Percentiles rank a stretch among this genome's conserved stretches.
Evolutionary conservation across 441 rosid species (phyloP).

Genomic region (Populus trichocarpa): DNA sequence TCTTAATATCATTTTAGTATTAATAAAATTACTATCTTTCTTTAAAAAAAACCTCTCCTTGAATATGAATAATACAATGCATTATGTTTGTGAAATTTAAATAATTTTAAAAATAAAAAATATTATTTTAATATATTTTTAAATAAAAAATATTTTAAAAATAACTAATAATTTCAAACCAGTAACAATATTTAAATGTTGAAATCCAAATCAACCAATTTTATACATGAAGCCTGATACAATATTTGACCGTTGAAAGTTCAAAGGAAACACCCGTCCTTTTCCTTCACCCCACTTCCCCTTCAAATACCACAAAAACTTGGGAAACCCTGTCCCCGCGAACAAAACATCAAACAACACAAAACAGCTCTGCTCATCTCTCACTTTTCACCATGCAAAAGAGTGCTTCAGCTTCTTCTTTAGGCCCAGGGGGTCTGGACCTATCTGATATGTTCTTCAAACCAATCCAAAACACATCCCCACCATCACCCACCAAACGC

Average conservation of each 20-base stretch:
- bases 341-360: background rate
- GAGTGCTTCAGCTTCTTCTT: conserved; percentile 41
- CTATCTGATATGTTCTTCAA: conserved; percentile 61
- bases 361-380: no score
- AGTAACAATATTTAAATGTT: background rate
- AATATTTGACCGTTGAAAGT: background rate
- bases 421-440: conserved; percentile 72
- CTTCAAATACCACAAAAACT: background rate
- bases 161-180: no score
- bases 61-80: no score
- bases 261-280: background rate
- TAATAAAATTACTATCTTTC: no score
- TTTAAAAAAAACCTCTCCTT: no score
- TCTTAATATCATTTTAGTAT: background rate
- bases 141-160: no score
- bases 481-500: conserved; percentile 56
- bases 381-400: conserved; percentile 43
- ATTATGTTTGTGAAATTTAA: no score
- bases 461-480: conserved; percentile 45
- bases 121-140: no score
- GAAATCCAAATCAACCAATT: background rate
- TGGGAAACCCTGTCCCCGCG: background rate
- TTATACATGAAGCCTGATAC: background rate
- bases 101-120: no score
- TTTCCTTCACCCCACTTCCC: background rate